Conservation (phyloP, 1,284 basidiomycete genomes). For the Irpex sp. region DNA sequence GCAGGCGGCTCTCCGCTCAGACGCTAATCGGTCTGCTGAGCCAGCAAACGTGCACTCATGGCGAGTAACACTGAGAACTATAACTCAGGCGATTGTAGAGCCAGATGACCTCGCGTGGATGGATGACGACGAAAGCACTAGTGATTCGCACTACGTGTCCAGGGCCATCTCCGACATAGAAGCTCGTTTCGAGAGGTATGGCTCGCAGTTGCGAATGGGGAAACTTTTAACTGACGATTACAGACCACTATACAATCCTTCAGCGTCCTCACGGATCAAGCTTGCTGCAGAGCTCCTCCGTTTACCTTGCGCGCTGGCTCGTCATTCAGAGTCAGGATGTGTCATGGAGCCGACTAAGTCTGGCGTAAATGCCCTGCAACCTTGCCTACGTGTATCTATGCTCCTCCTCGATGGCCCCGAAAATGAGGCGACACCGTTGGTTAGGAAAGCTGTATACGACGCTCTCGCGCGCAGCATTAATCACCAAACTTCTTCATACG, state of each 20-base stretch:
- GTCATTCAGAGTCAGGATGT: constrained; percentile 32
- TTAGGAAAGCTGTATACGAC: constrained; percentile 41
- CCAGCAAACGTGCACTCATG: constrained; percentile 14
- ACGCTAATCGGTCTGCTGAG: not conserved
- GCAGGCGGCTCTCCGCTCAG: not conserved
- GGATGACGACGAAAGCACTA: constrained; percentile 34
- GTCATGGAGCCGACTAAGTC: constrained; percentile 15
- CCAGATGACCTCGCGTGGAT: constrained; percentile 42
- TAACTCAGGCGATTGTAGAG: constrained; percentile 33
- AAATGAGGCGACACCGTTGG: constrained; percentile 37
- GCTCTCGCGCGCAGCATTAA: constrained; percentile 40
- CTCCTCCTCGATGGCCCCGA: constrained; percentile 42
- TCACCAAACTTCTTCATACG: constrained; percentile 37
- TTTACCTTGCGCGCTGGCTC: constrained; percentile 40
- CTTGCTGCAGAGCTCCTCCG: constrained; percentile 31
- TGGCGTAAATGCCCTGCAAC: constrained; percentile 30
- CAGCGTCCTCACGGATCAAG: constrained; percentile 24
- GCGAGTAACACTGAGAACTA: constrained; percentile 23
- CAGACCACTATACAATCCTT: constrained; percentile 31
- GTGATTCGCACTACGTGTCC: constrained; percentile 23
- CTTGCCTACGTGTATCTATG: constrained; percentile 33
- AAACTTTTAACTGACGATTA: constrained; percentile 2
- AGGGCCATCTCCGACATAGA: constrained; percentile 22
- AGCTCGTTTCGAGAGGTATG: constrained; percentile 37
- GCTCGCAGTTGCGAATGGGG: not conserved